Conservation (phyloP, 2,329 filamentous ascomycete species). For the Phialocephala subalpina region DNA sequence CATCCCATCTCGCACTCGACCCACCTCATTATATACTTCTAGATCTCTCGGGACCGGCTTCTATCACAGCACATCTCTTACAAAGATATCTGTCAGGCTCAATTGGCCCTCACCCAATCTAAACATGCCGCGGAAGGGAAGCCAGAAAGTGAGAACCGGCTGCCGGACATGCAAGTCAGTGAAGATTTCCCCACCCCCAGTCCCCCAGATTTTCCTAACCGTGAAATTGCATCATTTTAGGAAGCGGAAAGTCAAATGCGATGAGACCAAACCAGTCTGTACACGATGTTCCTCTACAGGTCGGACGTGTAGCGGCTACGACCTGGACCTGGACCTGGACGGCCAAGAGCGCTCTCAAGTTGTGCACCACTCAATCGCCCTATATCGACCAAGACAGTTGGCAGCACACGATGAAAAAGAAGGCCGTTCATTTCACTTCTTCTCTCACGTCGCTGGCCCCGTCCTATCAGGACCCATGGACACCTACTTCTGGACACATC, state of each 20-base stretch:
- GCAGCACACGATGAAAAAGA: not conserved
- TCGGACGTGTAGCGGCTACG: not conserved
- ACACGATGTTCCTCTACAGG: not conserved
- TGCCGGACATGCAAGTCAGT: not conserved
- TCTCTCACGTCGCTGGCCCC: not conserved
- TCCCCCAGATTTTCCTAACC: not conserved
- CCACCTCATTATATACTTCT: not conserved
- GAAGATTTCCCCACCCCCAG: not conserved
- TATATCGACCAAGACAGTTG: not conserved
- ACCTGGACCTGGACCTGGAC: not conserved
- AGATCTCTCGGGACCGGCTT: not conserved
- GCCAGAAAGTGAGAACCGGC: not conserved
- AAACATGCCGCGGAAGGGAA: not conserved
- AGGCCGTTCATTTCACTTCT: not conserved
- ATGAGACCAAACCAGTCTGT: not conserved
- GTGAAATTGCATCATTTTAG: not conserved
- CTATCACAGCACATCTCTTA: not conserved
- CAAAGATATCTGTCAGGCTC: not conserved
- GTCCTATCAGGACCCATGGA: not conserved
- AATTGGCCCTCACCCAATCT: not conserved
- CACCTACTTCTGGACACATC: conserved; percentile 1
- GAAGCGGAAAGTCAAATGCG: conserved; percentile 2
- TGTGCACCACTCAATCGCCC: not conserved
- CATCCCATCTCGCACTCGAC: not conserved
- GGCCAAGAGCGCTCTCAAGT: not conserved